Evolutionary conservation across 192 early-diverging fungal genomes (phyloP).

Genomic region (Backusella parvicylindrica): DNA sequence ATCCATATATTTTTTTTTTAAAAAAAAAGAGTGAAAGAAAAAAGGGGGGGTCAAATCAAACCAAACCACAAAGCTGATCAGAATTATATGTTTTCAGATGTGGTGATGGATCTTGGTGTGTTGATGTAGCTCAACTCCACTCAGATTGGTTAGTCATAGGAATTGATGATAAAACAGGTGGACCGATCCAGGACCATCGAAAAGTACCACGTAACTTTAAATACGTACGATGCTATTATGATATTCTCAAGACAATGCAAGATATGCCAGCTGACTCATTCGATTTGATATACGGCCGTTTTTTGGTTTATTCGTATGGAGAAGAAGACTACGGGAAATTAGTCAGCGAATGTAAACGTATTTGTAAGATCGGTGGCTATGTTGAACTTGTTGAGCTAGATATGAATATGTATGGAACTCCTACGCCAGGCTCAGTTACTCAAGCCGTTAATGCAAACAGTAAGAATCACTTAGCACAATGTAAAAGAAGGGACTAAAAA

Average conservation of each 20-base stretch:
- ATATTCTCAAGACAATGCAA: conserved; percentile 1
- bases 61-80: not conserved
- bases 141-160: conserved; percentile 15
- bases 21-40: not conserved
- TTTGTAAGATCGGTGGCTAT: conserved; percentile 24
- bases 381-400: conserved; percentile 31
- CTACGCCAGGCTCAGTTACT: not conserved
- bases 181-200: not conserved
- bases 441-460: conserved; percentile 16
- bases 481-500: too few relatives aligned
- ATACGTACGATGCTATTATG: conserved; percentile 14
- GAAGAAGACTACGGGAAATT: conserved; percentile 6
- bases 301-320: conserved; percentile 9
- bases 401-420: conserved; percentile 22
- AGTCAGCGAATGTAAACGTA: conserved; percentile 14
- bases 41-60: not conserved
- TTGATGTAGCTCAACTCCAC: not conserved
- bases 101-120: conserved; percentile 21
- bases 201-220: conserved; percentile 14
- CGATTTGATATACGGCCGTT: conserved; percentile 20
- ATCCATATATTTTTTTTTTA: not conserved
- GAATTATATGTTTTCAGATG: conserved; percentile 3
- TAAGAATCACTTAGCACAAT: too few relatives aligned
- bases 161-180: conserved; percentile 15
- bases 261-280: conserved; percentile 16